Base-by-base conservation (phyloP, 345 rosid species). In the Ceriops decandra region DNA sequence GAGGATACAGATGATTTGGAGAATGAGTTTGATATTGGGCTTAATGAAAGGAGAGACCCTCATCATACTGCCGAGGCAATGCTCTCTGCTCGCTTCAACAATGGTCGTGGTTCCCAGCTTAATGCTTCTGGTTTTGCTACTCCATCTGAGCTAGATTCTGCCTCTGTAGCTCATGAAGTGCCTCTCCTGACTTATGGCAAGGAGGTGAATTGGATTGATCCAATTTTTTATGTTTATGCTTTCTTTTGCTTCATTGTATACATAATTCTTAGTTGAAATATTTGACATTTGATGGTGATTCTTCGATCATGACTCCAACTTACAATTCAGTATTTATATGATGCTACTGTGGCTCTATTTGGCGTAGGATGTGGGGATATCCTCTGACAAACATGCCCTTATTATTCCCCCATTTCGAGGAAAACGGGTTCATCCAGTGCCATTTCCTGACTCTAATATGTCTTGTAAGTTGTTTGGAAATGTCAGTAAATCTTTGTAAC, bases 341-440 rank as follows among this genome's bases (percentile, higher is more conserved):
- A 32, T 52, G 38, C 24, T 20, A 35, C 19, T 19, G 47, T 27
- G 64, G n/a, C 24, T n/a, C 53, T 22, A 31, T 52, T 24, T 59
- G 69, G 56, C 52, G 21, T 60, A 91, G 98, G 96, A 90, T 66
- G 81, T 38, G 66, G 96, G 82, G 47, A 86, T 88, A 67, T 86
- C 90, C 46, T 73, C 92, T 28, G 93, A 92, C 33, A 81, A 85
- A 60, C 95, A 92, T 81, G 96, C 92, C 46, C 89, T 92, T 57
- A 88, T 88, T 53, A 58, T 90, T 33, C 92, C 95, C 6, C 90
- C 98, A 16, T 86, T 80, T 68, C 81, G 75, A 64, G 87, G 84
- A 57, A 75, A 76, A 69, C 76, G 84, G 72, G 77, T 80, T 69
- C 82, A 85, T 72, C 93, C 90, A 58, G 66, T 84, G 62, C 78